These are phyloP conservation scores for Tagetes patula DNA, from an alignment of 129 eudicot species.

Conservation along the genomic window DNA sequence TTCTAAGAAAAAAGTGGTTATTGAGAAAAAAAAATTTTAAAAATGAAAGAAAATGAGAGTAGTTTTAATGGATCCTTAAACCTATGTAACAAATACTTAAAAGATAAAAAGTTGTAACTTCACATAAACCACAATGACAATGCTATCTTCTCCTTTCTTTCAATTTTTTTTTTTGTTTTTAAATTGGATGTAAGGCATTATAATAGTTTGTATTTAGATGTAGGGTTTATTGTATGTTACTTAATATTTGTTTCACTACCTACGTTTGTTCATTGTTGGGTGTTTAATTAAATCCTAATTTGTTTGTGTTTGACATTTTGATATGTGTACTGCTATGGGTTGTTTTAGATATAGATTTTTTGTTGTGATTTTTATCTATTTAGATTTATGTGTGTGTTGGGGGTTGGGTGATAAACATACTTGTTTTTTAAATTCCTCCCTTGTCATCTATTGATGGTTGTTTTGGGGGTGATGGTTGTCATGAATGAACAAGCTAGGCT, in stretches of 20 bases:
- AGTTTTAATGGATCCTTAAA: too few relatives aligned
- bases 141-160: neutral
- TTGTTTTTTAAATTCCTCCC: neutral
- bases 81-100: too few relatives aligned
- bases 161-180: neutral
- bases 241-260: neutral
- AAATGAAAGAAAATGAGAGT: too few relatives aligned
- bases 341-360: neutral
- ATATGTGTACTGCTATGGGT: neutral
- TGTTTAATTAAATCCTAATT: neutral
- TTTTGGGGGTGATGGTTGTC: constrained; percentile 1
- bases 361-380: neutral
- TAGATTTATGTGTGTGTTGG: neutral
- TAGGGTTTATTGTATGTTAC: neutral
- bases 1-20: too few relatives aligned
- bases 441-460: neutral
- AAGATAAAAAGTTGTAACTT: too few relatives aligned
- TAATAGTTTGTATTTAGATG: neutral
- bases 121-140: too few relatives aligned
- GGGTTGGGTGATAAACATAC: neutral
- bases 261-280: neutral
- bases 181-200: too few relatives aligned
- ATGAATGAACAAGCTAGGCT: neutral
- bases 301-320: neutral
- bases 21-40: too few relatives aligned